Conservation (phyloP, 495 filamentous ascomycete genomes). For the Amniculicola lignicola region DNA sequence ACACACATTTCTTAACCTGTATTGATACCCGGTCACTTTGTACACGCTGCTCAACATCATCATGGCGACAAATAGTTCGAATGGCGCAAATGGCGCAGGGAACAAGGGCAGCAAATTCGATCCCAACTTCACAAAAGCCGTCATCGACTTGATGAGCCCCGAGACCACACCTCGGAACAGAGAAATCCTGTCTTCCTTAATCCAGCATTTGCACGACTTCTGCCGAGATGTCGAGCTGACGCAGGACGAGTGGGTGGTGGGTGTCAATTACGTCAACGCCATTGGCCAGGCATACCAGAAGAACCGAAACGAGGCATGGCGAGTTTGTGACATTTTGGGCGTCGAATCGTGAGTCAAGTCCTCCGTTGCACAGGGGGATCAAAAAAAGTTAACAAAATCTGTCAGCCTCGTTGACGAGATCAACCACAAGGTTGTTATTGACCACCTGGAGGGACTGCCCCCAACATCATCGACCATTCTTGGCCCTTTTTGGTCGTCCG, state of each 20-base stretch:
- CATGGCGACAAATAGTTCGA: no score
- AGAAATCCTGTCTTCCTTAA: slow-evolving; percentile 56
- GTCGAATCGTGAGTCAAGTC: slow-evolving; percentile 74
- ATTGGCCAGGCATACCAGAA: slow-evolving; percentile 54
- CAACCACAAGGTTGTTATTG: slow-evolving; percentile 69
- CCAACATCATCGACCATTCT: neutral
- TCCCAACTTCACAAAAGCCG: neutral
- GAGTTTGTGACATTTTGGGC: slow-evolving; percentile 71
- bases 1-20: no score
- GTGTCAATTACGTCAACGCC: slow-evolving; percentile 55
- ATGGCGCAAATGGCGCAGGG: neutral
- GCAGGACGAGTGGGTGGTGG: slow-evolving; percentile 71
- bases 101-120: neutral
- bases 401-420: slow-evolving; percentile 68
- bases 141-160: neutral
- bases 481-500: neutral
- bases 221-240: slow-evolving; percentile 74
- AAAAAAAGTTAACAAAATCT: neutral
- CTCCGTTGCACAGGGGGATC: no score
- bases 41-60: no score
- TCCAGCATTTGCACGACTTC: slow-evolving; percentile 76
- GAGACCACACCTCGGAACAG: neutral
- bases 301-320: slow-evolving; percentile 69
- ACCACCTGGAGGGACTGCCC: no score
- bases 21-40: no score